A percentile compares a stretch with the other conserved stretches of the same genome.
phyloP scores from a whole-genome alignment of 169 alveolate genomes.

The Cryptosporidium bovis region DNA sequence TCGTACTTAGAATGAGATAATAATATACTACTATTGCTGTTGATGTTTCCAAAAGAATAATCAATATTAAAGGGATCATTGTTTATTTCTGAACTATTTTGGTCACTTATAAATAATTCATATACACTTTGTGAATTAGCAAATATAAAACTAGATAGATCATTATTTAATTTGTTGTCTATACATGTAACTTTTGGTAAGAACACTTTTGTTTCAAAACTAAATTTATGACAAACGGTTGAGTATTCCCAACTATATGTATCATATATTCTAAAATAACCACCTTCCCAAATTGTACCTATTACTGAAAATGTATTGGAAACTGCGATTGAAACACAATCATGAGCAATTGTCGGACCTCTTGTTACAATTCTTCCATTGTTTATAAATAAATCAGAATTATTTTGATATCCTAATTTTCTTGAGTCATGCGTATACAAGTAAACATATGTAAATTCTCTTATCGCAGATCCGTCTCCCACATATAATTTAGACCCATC shows the following conservation, averaged over 20 bases:
- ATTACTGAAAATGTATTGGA: constrained; percentile 34
- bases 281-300: constrained; percentile 72
- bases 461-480: constrained; percentile 67
- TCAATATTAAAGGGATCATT: neutral
- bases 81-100: constrained; percentile 13
- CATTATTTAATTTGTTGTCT: constrained; percentile 11
- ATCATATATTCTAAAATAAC: constrained; percentile 51
- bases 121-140: constrained; percentile 46
- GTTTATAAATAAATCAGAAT: constrained; percentile 15
- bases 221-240: constrained; percentile 41
- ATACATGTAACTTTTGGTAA: constrained; percentile 53
- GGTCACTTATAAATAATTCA: constrained; percentile 22
- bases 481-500: constrained; percentile 48
- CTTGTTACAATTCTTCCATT: constrained; percentile 59
- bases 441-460: constrained; percentile 41
- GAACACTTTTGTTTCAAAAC: constrained; percentile 19
- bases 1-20: neutral
- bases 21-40: neutral
- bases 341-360: constrained; percentile 69
- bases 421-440: constrained; percentile 22
- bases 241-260: constrained; percentile 41
- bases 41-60: no score
- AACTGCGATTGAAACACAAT: constrained; percentile 48
- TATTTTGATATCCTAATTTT: constrained; percentile 10
- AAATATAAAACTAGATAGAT: constrained; percentile 40